Base-by-base conservation (phyloP, 1,284 basidiomycete genomes). In the Schizopora paradoxa region DNA sequence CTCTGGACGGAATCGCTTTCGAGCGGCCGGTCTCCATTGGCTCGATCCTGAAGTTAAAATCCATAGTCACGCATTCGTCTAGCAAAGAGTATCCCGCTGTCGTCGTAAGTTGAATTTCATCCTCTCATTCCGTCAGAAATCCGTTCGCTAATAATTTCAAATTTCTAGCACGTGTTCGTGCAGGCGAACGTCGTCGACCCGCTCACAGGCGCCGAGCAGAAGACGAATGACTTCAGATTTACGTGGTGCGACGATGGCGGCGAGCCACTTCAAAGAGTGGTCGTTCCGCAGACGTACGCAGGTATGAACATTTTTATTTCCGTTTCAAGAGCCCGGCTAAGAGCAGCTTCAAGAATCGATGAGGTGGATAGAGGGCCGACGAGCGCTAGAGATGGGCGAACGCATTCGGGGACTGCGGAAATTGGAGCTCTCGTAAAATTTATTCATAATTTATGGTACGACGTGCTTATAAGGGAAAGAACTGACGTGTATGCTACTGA, bases 11-110 rank as follows among this genome's bases (percentile, higher is more conserved):
- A 41, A 89, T 91, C 59, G 78, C 79, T 2, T 91, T 91, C 66
- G 72, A 77, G 37, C 73, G 78, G n/a, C 86, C 87, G 0, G 87
- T 91, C 0, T 82, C 86, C 2, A 88, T 91, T 42, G 88, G 87
- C 4, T 87, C 82, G 0, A 82, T 90, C 41, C 73, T 91, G 6
- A 75, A 81, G 6, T 69, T 91, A 32, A 77, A 77, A 1, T 85
- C 85, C 1, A 73, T 78, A 52, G 74, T 90, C 26, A 69, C 82
- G 14, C 74, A 83, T 54, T 76, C 79, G 0, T 61, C 66, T 2
- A 66, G 66, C 0, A 58, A 63, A 16, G 62, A 69, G 40, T 72
- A 68, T 43, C 72, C 75, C 7, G 64, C 69, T 23, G 59, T 76
- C 8, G 72, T 82, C 27, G 82, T 84, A 60, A 49, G 75, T 65